A percentile compares a stretch with the other conserved stretches of the same genome.
Conservation (phyloP, 371 early-diverging fungal species). For the Syncephalis fuscata region DNA sequence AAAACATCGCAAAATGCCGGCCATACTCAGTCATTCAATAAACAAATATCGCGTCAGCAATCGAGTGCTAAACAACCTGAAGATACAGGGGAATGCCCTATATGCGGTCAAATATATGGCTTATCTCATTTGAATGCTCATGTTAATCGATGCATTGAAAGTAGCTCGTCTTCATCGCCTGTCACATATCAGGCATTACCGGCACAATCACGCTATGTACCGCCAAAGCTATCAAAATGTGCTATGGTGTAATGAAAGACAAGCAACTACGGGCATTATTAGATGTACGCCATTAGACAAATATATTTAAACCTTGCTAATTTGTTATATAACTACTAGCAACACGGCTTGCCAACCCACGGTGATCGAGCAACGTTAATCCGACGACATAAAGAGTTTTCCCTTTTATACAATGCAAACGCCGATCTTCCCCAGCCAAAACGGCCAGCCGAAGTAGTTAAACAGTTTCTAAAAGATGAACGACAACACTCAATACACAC, state of each 20-base stretch:
- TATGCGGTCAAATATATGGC: neutral
- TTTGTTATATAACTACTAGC: slow-evolving; percentile 6
- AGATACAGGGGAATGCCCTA: neutral
- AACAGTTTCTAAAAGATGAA: slow-evolving; percentile 7
- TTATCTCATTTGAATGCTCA: neutral
- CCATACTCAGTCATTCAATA: too few species aligned
- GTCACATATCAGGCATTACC: too few species aligned
- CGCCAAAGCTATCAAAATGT: slow-evolving; percentile 19
- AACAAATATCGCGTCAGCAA: too few species aligned
- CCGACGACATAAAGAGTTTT: slow-evolving; percentile 37
- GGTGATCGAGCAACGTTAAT: slow-evolving; percentile 34
- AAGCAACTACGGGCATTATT: slow-evolving; percentile 18
- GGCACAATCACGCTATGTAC: slow-evolving; percentile 1
- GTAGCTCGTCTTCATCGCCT: neutral
- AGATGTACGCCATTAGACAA: slow-evolving; percentile 8
- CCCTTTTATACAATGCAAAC: slow-evolving; percentile 42
- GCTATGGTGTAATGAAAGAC: slow-evolving; percentile 23
- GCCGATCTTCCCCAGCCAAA: slow-evolving; percentile 31
- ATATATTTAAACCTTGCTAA: neutral
- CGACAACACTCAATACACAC: too few species aligned
- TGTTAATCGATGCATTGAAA: neutral
- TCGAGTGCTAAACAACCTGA: neutral
- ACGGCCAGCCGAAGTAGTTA: slow-evolving; percentile 13
- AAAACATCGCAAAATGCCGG: too few species aligned
- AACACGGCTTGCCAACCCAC: slow-evolving; percentile 29